A percentile compares a stretch with the other conserved stretches of the same genome.
Conservation (phyloP, 2,329 filamentous ascomycete genomes). For the Trichoderma breve region DNA sequence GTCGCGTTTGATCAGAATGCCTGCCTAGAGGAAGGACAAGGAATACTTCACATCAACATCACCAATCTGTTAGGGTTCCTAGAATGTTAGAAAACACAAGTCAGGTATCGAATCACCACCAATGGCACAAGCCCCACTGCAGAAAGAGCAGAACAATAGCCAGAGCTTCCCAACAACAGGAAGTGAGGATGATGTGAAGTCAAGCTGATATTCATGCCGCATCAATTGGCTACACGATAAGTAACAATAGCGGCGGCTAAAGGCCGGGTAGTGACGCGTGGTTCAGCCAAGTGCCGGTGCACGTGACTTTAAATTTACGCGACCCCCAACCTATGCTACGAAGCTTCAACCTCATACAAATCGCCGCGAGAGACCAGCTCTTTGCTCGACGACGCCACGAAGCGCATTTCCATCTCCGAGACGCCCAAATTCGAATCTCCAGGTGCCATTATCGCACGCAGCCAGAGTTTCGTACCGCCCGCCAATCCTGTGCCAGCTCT, state of each 20-base stretch:
- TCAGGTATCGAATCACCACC: background rate
- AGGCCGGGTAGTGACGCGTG: conserved; percentile 16
- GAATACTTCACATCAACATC: conserved; percentile 11
- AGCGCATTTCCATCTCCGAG: conserved; percentile 18
- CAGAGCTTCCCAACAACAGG: background rate
- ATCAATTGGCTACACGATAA: conserved; percentile 5
- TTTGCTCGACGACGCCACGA: conserved; percentile 26
- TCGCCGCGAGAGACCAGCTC: conserved; percentile 19
- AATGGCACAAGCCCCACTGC: background rate
- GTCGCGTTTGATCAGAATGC: conserved; percentile 25
- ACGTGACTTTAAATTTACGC: conserved; percentile 47
- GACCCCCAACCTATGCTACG: conserved; percentile 30
- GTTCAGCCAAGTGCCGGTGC: conserved; percentile 24
- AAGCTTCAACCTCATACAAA: conserved; percentile 34
- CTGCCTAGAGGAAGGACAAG: conserved; percentile 1
- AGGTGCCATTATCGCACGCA: background rate
- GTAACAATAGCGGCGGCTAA: conserved; percentile 17
- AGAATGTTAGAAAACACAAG: background rate
- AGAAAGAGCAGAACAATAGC: background rate
- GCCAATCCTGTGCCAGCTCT: conserved; percentile 4
- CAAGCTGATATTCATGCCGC: background rate
- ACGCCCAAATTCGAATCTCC: background rate
- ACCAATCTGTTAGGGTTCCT: background rate
- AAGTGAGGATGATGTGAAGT: background rate
- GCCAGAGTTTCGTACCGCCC: background rate